Evolutionary conservation across 768 basidiomycete species (phyloP).

Genomic region (Panus rudis): DNA sequence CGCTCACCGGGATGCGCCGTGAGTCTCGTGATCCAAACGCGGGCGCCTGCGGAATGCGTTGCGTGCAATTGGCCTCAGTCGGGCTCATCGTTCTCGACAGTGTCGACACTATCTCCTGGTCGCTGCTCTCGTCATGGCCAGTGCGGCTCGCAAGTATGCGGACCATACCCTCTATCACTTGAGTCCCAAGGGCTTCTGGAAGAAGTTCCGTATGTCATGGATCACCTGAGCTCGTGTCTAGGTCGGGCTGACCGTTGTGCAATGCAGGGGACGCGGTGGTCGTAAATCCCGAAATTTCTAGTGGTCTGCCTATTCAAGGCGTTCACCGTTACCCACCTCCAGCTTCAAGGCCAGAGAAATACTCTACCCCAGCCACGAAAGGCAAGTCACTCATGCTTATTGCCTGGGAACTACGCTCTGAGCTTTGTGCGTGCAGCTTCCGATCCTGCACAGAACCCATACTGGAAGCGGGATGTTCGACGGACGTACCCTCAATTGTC

Average conservation of each 20-base stretch:
- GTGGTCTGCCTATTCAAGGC: constrained; percentile 72
- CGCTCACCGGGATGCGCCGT: too few species aligned
- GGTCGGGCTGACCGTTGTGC: not conserved
- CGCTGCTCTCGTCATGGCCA: too few species aligned
- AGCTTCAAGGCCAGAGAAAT: constrained; percentile 80
- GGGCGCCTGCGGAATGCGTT: too few species aligned
- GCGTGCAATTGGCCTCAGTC: too few species aligned
- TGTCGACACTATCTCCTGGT: too few species aligned
- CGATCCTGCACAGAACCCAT: constrained; percentile 83
- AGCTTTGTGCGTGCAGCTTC: constrained; percentile 48
- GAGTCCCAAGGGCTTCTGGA: constrained; percentile 89
- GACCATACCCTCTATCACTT: constrained; percentile 90
- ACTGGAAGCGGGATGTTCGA: constrained; percentile 95
- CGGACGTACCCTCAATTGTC: constrained; percentile 90
- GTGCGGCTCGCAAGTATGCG: too few species aligned
- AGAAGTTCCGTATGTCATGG: constrained; percentile 75
- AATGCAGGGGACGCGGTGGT: constrained; percentile 70
- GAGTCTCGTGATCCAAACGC: too few species aligned
- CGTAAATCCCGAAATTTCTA: constrained; percentile 87
- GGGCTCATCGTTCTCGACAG: too few species aligned
- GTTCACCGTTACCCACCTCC: constrained; percentile 81
- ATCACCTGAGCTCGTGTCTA: not conserved
- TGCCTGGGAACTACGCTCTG: constrained; percentile 9
- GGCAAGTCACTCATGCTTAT: constrained; percentile 35
- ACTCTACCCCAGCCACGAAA: constrained; percentile 83